These are phyloP conservation scores for Xerocomus amazonicus DNA, from an alignment of 1,284 basidiomycete genomes.

Conservation along the genomic window DNA sequence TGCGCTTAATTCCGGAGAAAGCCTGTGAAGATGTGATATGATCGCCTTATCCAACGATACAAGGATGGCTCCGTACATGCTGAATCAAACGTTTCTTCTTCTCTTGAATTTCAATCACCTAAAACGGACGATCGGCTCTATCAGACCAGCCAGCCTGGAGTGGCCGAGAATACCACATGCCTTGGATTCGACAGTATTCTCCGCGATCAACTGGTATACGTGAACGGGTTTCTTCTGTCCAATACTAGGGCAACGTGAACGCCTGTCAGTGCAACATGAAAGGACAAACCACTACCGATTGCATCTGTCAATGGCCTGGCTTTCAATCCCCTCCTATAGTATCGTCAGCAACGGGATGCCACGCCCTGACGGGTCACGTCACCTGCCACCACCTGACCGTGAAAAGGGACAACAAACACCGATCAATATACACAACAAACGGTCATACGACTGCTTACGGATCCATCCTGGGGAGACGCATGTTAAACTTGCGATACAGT, in stretches of 20 bases:
- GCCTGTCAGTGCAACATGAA: not conserved
- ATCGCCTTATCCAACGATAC: not conserved
- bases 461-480: constrained; percentile 59
- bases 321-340: constrained; percentile 77
- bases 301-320: constrained; percentile 83
- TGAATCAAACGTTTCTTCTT: constrained; percentile 71
- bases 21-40: constrained; percentile 43
- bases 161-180: constrained; percentile 33
- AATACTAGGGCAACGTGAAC: constrained; percentile 48
- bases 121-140: not conserved
- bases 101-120: constrained; percentile 82
- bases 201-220: constrained; percentile 85
- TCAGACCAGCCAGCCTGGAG: not conserved
- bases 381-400: constrained; percentile 67
- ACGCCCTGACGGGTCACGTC: constrained; percentile 11
- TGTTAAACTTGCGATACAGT: constrained; percentile 8
- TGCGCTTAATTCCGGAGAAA: constrained; percentile 72
- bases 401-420: constrained; percentile 3
- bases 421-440: constrained; percentile 10
- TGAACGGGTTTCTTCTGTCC: constrained; percentile 79
- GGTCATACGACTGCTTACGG: constrained; percentile 53
- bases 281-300: constrained; percentile 43
- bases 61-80: constrained; percentile 42
- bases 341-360: constrained; percentile 10
- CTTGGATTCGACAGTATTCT: constrained; percentile 83